Percentiles rank a stretch among this genome's conserved stretches.
Evolutionary conservation across 2,329 filamentous ascomycete species (phyloP).

Genomic region (Phialemoniopsis sp.): DNA sequence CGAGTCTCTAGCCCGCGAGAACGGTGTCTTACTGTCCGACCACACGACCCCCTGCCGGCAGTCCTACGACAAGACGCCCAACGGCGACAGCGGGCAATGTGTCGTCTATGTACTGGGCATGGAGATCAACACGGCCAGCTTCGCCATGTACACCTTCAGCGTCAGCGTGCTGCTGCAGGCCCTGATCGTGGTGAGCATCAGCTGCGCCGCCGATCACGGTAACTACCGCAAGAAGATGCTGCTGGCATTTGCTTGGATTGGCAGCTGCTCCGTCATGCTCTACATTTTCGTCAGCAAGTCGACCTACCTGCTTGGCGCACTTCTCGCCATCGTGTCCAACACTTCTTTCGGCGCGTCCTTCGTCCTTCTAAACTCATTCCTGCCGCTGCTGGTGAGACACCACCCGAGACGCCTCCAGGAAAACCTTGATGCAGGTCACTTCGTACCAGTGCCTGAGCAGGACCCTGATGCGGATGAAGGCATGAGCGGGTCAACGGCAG

Average conservation of each 20-base stretch:
- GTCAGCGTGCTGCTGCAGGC: slow-evolving; percentile 87
- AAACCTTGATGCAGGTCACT: background rate
- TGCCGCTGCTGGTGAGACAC: slow-evolving; percentile 85
- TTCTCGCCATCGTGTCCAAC: slow-evolving; percentile 87
- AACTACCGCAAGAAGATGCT: slow-evolving; percentile 86
- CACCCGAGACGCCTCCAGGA: slow-evolving; percentile 51
- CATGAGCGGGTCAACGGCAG: slow-evolving; percentile 38
- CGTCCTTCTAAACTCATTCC: slow-evolving; percentile 90
- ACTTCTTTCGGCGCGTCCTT: slow-evolving; percentile 94
- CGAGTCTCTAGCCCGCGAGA: slow-evolving; percentile 88
- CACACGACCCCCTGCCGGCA: slow-evolving; percentile 69
- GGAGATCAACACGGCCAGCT: slow-evolving; percentile 92
- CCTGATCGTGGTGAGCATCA: slow-evolving; percentile 91
- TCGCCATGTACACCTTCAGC: slow-evolving; percentile 97
- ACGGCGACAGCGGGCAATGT: slow-evolving; percentile 61
- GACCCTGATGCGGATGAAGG: slow-evolving; percentile 7
- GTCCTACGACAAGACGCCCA: slow-evolving; percentile 45
- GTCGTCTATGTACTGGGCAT: slow-evolving; percentile 76
- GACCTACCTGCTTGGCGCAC: slow-evolving; percentile 74
- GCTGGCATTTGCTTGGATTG: slow-evolving; percentile 77
- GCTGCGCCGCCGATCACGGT: slow-evolving; percentile 91
- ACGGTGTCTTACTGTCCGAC: slow-evolving; percentile 81
- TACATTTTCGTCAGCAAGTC: slow-evolving; percentile 76
- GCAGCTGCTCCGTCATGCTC: slow-evolving; percentile 79
- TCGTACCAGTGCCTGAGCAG: background rate